Conservation (phyloP, 2,329 filamentous ascomycete genomes). For the Paecilomyces formosus region DNA sequence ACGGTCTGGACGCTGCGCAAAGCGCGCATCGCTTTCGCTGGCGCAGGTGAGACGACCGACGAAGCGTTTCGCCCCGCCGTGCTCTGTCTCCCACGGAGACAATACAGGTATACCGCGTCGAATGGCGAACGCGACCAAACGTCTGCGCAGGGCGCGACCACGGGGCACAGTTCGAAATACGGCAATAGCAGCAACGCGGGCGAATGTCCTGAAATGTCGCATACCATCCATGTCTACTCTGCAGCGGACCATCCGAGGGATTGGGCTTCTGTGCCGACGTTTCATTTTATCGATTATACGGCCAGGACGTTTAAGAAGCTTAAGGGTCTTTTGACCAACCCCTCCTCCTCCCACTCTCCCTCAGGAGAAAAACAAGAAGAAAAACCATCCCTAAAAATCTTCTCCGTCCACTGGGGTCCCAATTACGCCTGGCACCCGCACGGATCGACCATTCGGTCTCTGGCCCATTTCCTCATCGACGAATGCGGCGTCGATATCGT, state of each 20-base stretch:
- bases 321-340: slow-evolving; percentile 12
- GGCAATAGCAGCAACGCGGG: neutral
- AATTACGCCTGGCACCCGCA: slow-evolving; percentile 32
- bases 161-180: neutral
- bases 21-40: slow-evolving; percentile 20
- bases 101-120: neutral
- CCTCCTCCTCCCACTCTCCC: neutral
- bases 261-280: slow-evolving; percentile 24
- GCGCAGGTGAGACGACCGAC: slow-evolving; percentile 21
- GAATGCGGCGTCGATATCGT: slow-evolving; percentile 36
- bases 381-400: slow-evolving; percentile 23
- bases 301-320: slow-evolving; percentile 14
- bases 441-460: slow-evolving; percentile 17
- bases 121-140: neutral
- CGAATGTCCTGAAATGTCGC: slow-evolving; percentile 2
- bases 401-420: slow-evolving; percentile 35
- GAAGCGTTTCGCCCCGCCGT: slow-evolving; percentile 22
- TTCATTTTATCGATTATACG: slow-evolving; percentile 32
- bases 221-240: slow-evolving; percentile 25
- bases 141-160: neutral
- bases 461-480: slow-evolving; percentile 34
- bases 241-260: slow-evolving; percentile 29
- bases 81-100: slow-evolving; percentile 13
- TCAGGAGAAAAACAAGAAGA: neutral
- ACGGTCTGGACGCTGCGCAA: slow-evolving; percentile 22